These are phyloP conservation scores for Golubevia sp. DNA, from an alignment of 1,284 basidiomycete species.

Conservation along the genomic window DNA sequence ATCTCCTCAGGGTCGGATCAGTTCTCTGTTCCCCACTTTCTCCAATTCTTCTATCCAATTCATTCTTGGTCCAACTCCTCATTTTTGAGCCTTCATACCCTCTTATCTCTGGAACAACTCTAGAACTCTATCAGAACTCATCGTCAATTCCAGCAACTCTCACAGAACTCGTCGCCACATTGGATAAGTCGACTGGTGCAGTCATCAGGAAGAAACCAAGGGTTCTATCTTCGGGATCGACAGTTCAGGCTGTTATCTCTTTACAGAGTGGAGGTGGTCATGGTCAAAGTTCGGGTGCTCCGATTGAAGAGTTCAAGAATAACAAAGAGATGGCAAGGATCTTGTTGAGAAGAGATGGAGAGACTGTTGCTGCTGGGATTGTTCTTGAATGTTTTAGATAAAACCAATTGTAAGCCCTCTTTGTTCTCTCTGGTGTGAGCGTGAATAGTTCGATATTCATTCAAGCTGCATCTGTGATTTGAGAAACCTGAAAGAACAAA, in stretches of 20 bases:
- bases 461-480: too few relatives aligned
- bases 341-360: constrained; percentile 81
- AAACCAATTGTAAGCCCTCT: background rate
- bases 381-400: constrained; percentile 26
- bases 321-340: constrained; percentile 98
- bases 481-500: too few relatives aligned
- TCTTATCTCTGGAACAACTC: constrained; percentile 82
- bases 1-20: constrained; percentile 72
- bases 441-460: too few relatives aligned
- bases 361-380: constrained; percentile 89
- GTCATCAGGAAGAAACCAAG: constrained; percentile 76
- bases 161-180: constrained; percentile 74
- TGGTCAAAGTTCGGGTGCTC: constrained; percentile 32
- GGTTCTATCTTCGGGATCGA: constrained; percentile 78
- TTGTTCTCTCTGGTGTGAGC: too few relatives aligned
- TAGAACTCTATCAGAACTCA: constrained; percentile 87
- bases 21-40: constrained; percentile 80
- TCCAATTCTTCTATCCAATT: constrained; percentile 74
- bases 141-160: constrained; percentile 87
- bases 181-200: constrained; percentile 78
- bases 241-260: constrained; percentile 80
- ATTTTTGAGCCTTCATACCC: constrained; percentile 91
- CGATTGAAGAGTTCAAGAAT: constrained; percentile 75
- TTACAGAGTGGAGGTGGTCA: constrained; percentile 29
- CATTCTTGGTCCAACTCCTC: constrained; percentile 84